Evolutionary conservation across 306 rosid genomes (phyloP), one percentile per base, ranked within the genome.

Genomic region (Begonia masoniana): DNA sequence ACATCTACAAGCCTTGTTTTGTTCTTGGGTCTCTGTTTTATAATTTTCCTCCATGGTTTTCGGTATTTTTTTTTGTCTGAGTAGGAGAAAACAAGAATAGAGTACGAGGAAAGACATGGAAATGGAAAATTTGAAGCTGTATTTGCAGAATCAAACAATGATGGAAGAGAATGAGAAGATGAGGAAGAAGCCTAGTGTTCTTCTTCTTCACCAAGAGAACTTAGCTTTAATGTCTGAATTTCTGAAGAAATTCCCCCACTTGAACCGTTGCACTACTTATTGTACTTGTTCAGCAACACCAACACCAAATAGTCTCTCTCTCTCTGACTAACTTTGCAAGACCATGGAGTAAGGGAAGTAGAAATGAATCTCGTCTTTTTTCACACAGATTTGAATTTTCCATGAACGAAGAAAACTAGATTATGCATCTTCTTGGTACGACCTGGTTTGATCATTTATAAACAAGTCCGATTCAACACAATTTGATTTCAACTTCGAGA

Each of bases 191-290:
- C 80, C 76, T 21, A 52, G 14, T 48, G 62, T 56, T 57, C 83
- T 78, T 58, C 77, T 56, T 57, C 83, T 78, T 58, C 77, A 48
- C 58, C 72, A 67, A 50, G 80, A 78, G 75, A 78, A 78, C 56
- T 51, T 70, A 8, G 67, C 65, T 39, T 68, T 77, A 23, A 43
- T 60, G 55, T 59, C 59, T 46, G 55, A 70, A 49, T 47, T 67
- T 62, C 70, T 60, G 55, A 60, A 74, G 55, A 78, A 64, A 50
- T 65, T 66, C 68, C 74, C 61, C 7, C 23, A 48, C 47, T 47
- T 58, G 52, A 23, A 58, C 15, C 19, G 53, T 50, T 50, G 7
- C n/a, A n/a, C n/a, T n/a, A n/a, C 42, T 61, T 14, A 43, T 54
- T 13, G 39, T 51, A 52, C 60, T 59, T 47, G 59, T 50, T 24